Percentiles rank a stretch among this genome's conserved stretches.
These are phyloP conservation scores for Verticillium isaacii DNA, from an alignment of 2,329 filamentous ascomycete genomes.

Conservation along the genomic window DNA sequence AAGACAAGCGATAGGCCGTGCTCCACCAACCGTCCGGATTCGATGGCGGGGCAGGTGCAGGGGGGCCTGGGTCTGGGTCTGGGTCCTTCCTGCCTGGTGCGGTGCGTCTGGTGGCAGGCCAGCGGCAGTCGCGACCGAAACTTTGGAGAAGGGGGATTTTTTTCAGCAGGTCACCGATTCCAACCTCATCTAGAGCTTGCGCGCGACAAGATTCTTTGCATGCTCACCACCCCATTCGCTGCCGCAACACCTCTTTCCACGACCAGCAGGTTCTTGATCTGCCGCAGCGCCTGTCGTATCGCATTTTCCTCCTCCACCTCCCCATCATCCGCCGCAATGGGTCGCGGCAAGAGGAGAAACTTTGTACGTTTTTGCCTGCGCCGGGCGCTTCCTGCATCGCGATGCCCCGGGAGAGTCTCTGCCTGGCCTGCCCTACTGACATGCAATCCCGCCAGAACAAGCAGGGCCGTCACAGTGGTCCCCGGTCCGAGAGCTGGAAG, in stretches of 20 bases:
- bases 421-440: not conserved
- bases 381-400: not conserved
- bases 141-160: not conserved
- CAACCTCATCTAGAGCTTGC: not conserved
- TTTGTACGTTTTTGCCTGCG: not conserved
- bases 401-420: not conserved
- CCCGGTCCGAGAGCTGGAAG: constrained; percentile 12
- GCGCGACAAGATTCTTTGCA: not conserved
- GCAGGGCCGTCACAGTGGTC: not conserved
- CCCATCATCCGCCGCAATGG: not conserved
- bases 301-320: not conserved
- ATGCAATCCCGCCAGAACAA: not conserved
- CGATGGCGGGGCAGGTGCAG: not conserved
- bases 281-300: not conserved
- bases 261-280: not conserved
- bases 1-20: not conserved
- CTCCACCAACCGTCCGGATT: not conserved
- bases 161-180: not conserved
- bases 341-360: constrained; percentile 2
- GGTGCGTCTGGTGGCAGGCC: too few species aligned
- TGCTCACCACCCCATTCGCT: not conserved
- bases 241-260: not conserved
- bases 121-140: not conserved
- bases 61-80: too few species aligned
- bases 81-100: too few species aligned